Percentiles rank a stretch among this genome's conserved stretches.
phyloP scores from a whole-genome alignment of 2,329 filamentous ascomycete species.

The Helotiales sp. region DNA sequence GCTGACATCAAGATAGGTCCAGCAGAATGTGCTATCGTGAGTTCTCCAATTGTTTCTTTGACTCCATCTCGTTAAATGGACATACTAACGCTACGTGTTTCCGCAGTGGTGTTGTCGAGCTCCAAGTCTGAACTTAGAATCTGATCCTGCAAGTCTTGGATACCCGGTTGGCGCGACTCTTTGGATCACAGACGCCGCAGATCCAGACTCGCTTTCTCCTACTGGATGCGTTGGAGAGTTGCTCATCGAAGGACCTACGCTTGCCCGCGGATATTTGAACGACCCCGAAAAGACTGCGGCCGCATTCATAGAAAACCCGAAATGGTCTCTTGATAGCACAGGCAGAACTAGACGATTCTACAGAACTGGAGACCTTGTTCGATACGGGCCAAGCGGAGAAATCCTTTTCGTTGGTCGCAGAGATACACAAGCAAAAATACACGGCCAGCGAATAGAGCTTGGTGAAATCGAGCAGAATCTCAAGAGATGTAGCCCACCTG shows the following conservation, averaged over 20 bases:
- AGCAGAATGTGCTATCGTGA: conserved; percentile 6
- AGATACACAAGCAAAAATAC: conserved; percentile 65
- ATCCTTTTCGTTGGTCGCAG: conserved; percentile 63
- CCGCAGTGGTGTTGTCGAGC: conserved; percentile 8
- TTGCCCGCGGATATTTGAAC: conserved; percentile 49
- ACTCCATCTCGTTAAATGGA: too few species aligned
- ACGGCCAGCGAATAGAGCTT: conserved; percentile 33
- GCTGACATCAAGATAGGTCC: background rate
- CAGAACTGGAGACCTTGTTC: conserved; percentile 63
- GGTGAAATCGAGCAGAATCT: conserved; percentile 28
- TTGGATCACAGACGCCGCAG: conserved; percentile 50
- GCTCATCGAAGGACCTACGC: conserved; percentile 45
- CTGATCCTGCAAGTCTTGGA: conserved; percentile 5
- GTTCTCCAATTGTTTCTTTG: background rate
- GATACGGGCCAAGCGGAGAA: conserved; percentile 54
- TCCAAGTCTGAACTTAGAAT: background rate
- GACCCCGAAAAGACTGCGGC: conserved; percentile 44
- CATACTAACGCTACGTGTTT: background rate
- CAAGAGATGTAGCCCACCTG: conserved; percentile 31
- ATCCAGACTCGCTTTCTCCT: conserved; percentile 44
- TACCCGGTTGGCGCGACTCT: conserved; percentile 8
- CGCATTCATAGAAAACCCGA: conserved; percentile 43
- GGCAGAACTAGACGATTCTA: conserved; percentile 50
- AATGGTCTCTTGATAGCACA: conserved; percentile 35
- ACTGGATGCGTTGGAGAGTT: conserved; percentile 47